These are phyloP conservation scores for Scutellaria minor DNA, from an alignment of 257 asterid genomes.

Conservation along the genomic window DNA sequence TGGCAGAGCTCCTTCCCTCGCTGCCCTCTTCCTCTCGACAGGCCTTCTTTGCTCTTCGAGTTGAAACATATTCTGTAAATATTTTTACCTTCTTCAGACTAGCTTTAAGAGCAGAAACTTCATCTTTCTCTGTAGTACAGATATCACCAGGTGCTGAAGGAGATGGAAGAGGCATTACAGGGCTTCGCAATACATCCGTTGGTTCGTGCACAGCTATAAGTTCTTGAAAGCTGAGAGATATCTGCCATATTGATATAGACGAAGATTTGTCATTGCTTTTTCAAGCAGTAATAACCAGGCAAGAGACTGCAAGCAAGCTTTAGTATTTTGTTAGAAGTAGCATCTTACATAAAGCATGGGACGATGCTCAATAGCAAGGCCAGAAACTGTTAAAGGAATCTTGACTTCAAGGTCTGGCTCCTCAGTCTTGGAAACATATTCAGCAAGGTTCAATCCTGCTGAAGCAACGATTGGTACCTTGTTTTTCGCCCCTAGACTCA, in stretches of 20 bases:
- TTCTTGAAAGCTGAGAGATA: conserved; percentile 69
- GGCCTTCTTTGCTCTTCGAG: conserved; percentile 83
- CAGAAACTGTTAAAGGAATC: conserved; percentile 66
- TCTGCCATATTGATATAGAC: conserved; percentile 49
- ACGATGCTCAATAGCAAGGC: conserved; percentile 46
- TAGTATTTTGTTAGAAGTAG: conserved; percentile 8
- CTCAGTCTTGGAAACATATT: conserved; percentile 63
- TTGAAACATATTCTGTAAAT: conserved; percentile 76
- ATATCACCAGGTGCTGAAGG: conserved; percentile 58
- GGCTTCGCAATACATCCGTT: conserved; percentile 52
- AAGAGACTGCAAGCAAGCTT: conserved; percentile 1
- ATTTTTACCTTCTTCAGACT: conserved; percentile 86
- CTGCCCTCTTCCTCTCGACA: conserved; percentile 84
- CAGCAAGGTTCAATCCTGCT: conserved; percentile 77
- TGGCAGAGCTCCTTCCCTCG: conserved; percentile 68
- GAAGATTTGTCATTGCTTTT: conserved; percentile 13
- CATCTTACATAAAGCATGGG: conserved; percentile 67
- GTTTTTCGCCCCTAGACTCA: conserved; percentile 67
- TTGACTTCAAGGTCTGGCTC: conserved; percentile 58
- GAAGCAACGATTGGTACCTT: conserved; percentile 64
- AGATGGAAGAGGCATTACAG: conserved; percentile 54
- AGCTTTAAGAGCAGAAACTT: conserved; percentile 92
- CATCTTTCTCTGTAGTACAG: conserved; percentile 69
- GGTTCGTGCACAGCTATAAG: conserved; percentile 59
- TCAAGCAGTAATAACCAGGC: neutral